Conservation (phyloP, 2,329 filamentous ascomycete species). For the Pseudogymnoascus verrucosus region DNA sequence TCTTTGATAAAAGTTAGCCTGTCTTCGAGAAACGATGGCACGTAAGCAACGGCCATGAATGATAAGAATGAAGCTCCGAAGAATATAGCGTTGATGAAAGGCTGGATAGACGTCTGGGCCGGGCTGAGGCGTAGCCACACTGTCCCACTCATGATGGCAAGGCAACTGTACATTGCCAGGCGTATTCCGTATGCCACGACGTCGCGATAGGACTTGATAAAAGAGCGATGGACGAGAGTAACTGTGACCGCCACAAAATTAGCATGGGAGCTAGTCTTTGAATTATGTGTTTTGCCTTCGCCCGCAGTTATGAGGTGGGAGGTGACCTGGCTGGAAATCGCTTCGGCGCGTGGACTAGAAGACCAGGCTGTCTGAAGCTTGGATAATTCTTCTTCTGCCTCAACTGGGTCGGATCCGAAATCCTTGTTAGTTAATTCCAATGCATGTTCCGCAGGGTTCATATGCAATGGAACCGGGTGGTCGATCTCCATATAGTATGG, state of each 20-base stretch:
- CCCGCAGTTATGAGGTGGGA: constrained; percentile 9
- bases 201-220: constrained; percentile 78
- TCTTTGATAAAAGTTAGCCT: constrained; percentile 67
- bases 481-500: constrained; percentile 56
- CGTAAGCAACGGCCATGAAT: constrained; percentile 78
- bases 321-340: constrained; percentile 26
- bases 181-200: constrained; percentile 78
- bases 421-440: constrained; percentile 74
- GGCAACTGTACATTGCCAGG: constrained; percentile 69
- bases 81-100: constrained; percentile 76
- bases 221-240: constrained; percentile 67
- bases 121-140: constrained; percentile 69
- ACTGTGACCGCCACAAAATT: constrained; percentile 38
- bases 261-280: background rate
- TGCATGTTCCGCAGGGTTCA: constrained; percentile 73
- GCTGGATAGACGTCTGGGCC: constrained; percentile 65
- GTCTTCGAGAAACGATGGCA: constrained; percentile 77
- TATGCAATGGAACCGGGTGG: constrained; percentile 56
- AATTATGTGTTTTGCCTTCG: background rate
- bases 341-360: constrained; percentile 35
- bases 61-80: constrained; percentile 69
- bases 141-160: constrained; percentile 82
- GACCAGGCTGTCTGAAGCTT: constrained; percentile 50
- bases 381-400: constrained; percentile 40
- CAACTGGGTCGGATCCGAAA: constrained; percentile 47